Percentiles rank a stretch among this genome's conserved stretches.
Conservation (phyloP, 1,284 basidiomycete genomes). For the Cutaneotrichosporon sp. region DNA sequence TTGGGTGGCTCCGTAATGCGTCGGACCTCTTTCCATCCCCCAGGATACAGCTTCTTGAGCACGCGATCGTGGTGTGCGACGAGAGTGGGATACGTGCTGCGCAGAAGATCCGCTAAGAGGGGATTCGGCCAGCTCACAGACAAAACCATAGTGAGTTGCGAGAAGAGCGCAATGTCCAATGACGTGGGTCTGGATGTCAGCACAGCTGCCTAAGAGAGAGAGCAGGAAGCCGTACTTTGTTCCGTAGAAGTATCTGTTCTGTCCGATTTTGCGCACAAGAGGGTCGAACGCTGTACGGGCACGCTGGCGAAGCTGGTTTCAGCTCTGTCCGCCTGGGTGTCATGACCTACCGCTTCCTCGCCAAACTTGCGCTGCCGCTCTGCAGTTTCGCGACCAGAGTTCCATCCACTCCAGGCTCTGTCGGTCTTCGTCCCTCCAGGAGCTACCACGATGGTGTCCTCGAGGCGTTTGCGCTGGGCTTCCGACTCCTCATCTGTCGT, state of each 20-base stretch:
- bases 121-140: conserved; percentile 41
- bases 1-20: conserved; percentile 2
- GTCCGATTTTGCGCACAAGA: conserved; percentile 29
- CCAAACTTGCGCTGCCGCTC: conserved; percentile 32
- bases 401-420: conserved; percentile 35
- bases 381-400: conserved; percentile 30
- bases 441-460: conserved; percentile 31
- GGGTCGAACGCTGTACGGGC: conserved; percentile 30
- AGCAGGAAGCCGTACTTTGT: conserved; percentile 20
- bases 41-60: conserved; percentile 21
- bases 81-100: conserved; percentile 31
- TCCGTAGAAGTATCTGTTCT: conserved; percentile 29
- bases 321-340: too few species aligned
- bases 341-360: conserved; percentile 37
- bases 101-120: conserved; percentile 40
- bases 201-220: too few species aligned
- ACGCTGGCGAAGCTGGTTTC: conserved; percentile 8
- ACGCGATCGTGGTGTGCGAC: conserved; percentile 35
- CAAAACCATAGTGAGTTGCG: conserved; percentile 46
- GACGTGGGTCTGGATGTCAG: conserved; percentile 33
- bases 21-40: conserved; percentile 13
- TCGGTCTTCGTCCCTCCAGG: conserved; percentile 38
- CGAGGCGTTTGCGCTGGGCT: conserved; percentile 29
- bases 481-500: conserved; percentile 26
- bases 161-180: conserved; percentile 43